These are phyloP conservation scores for Mycena olivaceomarginata DNA, from an alignment of 768 basidiomycete genomes.

Conservation along the genomic window DNA sequence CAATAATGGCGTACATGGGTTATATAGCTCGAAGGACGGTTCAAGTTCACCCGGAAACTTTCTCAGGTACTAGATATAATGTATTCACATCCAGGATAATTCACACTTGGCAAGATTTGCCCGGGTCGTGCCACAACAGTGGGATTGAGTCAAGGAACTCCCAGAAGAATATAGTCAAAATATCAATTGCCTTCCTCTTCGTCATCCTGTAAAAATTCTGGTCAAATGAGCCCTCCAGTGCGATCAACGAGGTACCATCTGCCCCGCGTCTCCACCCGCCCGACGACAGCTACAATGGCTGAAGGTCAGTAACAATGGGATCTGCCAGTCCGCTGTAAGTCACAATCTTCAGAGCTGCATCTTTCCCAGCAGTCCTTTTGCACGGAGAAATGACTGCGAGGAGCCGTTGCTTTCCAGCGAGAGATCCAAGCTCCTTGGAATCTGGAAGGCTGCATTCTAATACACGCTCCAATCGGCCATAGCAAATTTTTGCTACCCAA, in stretches of 20 bases:
- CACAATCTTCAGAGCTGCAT: not conserved
- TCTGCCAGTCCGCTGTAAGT: not conserved
- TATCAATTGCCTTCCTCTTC: not conserved
- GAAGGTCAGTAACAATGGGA: not conserved
- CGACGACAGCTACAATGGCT: conserved; percentile 8
- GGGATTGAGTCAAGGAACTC: too few species aligned
- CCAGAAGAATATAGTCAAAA: too few species aligned
- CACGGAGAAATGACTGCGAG: not conserved
- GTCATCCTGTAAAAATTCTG: not conserved
- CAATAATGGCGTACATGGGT: too few species aligned
- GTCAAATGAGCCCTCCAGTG: conserved; percentile 20
- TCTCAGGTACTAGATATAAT: too few species aligned
- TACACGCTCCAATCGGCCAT: not conserved
- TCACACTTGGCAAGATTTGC: too few species aligned
- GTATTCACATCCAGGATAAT: too few species aligned
- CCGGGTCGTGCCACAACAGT: too few species aligned
- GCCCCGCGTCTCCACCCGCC: not conserved
- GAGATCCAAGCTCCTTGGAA: not conserved
- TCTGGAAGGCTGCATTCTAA: not conserved
- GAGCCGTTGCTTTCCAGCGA: not conserved
- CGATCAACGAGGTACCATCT: conserved; percentile 16
- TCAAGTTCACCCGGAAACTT: too few species aligned
- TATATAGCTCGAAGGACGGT: too few species aligned
- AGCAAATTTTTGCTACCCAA: not conserved
- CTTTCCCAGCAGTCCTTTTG: conserved; percentile 11